Percentiles rank a stretch among this genome's conserved stretches.
These are phyloP conservation scores for Elongisporangium anandrum DNA, from an alignment of 352 stramenopile genomes.

Conservation along the genomic window DNA sequence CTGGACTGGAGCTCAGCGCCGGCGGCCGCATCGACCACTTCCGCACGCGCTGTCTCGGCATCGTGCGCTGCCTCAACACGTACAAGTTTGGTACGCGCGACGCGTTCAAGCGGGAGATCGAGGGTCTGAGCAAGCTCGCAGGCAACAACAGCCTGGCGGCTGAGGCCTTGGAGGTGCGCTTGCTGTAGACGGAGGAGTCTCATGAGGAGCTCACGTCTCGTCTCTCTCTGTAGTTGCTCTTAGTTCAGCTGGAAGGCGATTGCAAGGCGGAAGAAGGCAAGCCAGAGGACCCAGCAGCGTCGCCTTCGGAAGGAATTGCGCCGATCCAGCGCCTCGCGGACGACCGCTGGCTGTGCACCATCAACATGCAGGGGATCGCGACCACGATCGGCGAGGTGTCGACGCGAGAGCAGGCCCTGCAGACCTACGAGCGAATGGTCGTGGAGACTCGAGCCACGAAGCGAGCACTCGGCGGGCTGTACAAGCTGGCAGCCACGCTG, in stretches of 20 bases:
- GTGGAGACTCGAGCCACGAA: slow-evolving; percentile 16
- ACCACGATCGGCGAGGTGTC: slow-evolving; percentile 32
- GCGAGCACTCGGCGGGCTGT: slow-evolving; percentile 19
- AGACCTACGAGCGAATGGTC: slow-evolving; percentile 26
- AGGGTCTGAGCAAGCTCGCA: slow-evolving; percentile 25
- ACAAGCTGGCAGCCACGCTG: slow-evolving; percentile 15
- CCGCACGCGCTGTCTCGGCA: slow-evolving; percentile 26
- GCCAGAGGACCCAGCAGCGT: slow-evolving; percentile 6
- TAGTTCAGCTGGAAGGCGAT: slow-evolving; percentile 3
- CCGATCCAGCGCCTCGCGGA: slow-evolving; percentile 3
- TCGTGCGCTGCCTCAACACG: slow-evolving; percentile 49
- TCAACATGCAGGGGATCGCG: slow-evolving; percentile 35
- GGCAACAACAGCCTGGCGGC: slow-evolving; percentile 16
- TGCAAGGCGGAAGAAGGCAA: slow-evolving; percentile 4
- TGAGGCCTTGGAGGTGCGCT: slow-evolving; percentile 9
- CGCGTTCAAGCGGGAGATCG: slow-evolving; percentile 49
- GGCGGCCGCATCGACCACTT: slow-evolving; percentile 10
- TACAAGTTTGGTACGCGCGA: slow-evolving; percentile 56
- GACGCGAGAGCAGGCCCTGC: slow-evolving; percentile 30
- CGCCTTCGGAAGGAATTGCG: slow-evolving; percentile 13
- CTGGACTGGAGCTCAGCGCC: background rate
- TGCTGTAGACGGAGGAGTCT: too few relatives aligned
- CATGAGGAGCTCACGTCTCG: background rate
- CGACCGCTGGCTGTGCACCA: slow-evolving; percentile 41
- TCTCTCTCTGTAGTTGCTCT: background rate